A percentile compares a stretch with the other conserved stretches of the same genome.
Evolutionary conservation across 306 rosid genomes (phyloP).

Genomic region (Quercus variabilis): DNA sequence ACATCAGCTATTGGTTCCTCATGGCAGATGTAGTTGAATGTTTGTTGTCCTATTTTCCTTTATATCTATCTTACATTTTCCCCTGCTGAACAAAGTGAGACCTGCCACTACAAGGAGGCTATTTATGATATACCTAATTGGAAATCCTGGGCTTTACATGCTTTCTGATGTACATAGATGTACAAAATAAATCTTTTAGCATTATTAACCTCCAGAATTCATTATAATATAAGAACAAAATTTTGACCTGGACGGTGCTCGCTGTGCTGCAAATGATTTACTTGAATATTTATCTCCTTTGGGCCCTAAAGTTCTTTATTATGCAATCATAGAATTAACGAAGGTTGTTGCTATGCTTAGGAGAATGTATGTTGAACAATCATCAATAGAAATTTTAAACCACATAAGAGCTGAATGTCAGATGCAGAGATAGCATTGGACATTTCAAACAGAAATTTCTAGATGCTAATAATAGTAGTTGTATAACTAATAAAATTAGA

Average conservation of each 20-base stretch:
- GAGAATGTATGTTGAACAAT: background rate
- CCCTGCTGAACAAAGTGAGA: background rate
- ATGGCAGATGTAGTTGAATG: background rate
- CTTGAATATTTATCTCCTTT: background rate
- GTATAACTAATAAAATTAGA: background rate
- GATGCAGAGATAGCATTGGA: background rate
- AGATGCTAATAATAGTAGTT: background rate
- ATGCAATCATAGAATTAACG: background rate
- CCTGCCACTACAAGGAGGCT: background rate
- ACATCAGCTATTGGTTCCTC: background rate
- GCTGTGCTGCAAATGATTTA: background rate
- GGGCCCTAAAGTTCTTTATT: background rate
- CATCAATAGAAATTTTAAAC: background rate
- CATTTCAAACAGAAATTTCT: background rate
- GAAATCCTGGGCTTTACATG: background rate
- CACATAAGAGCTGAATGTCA: background rate
- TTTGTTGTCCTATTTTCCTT: background rate
- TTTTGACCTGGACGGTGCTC: background rate
- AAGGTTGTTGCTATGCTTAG: background rate
- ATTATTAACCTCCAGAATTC: background rate
- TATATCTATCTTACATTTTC: background rate
- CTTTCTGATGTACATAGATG: background rate
- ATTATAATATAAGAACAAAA: background rate
- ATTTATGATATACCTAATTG: background rate
- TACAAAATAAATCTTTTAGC: background rate